Evolutionary conservation across 768 basidiomycete genomes (phyloP).

Genomic region (Lentinus tigrinus): DNA sequence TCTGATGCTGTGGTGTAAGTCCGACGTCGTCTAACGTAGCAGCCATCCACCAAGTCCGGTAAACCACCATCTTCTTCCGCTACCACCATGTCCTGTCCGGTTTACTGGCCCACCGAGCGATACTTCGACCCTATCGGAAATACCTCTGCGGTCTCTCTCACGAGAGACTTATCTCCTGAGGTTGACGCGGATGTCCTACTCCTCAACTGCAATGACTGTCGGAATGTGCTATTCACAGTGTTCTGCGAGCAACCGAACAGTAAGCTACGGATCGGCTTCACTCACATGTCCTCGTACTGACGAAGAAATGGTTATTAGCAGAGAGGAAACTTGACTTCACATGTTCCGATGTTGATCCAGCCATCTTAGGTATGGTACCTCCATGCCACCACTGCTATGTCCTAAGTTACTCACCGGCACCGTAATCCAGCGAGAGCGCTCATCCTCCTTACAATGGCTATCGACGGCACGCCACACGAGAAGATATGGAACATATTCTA

Average conservation of each 20-base stretch:
- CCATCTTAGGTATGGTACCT: conserved; percentile 37
- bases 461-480: conserved; percentile 27
- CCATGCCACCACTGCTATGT: not conserved
- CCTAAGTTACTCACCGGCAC: not conserved
- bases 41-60: too few relatives aligned
- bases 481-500: conserved; percentile 47
- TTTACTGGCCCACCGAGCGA: conserved; percentile 39
- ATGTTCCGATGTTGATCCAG: conserved; percentile 51
- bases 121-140: conserved; percentile 63
- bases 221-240: conserved; percentile 52
- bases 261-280: too few relatives aligned
- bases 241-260: conserved; percentile 23
- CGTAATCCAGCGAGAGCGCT: conserved; percentile 55
- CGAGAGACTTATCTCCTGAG: conserved; percentile 46
- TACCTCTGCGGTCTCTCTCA: conserved; percentile 51
- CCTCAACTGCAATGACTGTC: conserved; percentile 47
- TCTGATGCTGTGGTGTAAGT: too few relatives aligned
- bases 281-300: not conserved
- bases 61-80: not conserved
- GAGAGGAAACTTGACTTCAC: conserved; percentile 44
- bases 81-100: conserved; percentile 40
- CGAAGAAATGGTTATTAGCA: too few relatives aligned
- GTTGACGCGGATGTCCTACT: conserved; percentile 43
- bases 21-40: too few relatives aligned
- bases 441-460: conserved; percentile 43